phyloP scores from a whole-genome alignment of 2,329 filamentous ascomycete genomes.

The Endocalyx cinctus region DNA sequence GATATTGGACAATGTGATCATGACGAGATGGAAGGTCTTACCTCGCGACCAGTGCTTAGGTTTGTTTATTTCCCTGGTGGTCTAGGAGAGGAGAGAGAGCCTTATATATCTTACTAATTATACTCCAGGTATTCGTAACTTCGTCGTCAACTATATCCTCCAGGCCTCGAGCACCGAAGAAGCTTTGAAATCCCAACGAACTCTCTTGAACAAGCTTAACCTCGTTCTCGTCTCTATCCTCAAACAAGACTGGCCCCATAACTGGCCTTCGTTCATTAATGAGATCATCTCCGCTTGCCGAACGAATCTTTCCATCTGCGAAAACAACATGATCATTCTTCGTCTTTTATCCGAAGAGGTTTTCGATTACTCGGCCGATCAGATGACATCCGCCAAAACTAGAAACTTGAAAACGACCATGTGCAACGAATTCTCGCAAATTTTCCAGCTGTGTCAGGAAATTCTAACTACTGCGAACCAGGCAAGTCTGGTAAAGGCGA shows the following conservation, averaged over 20 bases:
- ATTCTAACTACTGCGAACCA: constrained; percentile 88
- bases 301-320: constrained; percentile 92
- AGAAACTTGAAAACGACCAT: constrained; percentile 96
- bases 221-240: constrained; percentile 94
- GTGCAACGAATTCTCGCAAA: constrained; percentile 97
- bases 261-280: constrained; percentile 99
- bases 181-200: constrained; percentile 75
- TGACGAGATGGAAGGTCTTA: constrained; percentile 97
- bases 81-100: not conserved
- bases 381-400: constrained; percentile 98
- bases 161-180: constrained; percentile 89
- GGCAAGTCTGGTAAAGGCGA: constrained; percentile 88
- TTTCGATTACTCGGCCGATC: constrained; percentile 96
- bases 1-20: constrained; percentile 96
- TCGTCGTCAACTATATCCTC: constrained; percentile 98
- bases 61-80: constrained; percentile 30
- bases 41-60: constrained; percentile 94
- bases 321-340: constrained; percentile 99
- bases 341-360: constrained; percentile 95
- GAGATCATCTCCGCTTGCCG: constrained; percentile 97
- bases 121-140: constrained; percentile 85
- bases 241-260: constrained; percentile 99
- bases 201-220: constrained; percentile 96
- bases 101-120: constrained; percentile 11
- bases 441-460: constrained; percentile 96